Conservation (phyloP, 345 rosid genomes). For the Eucalyptus marginata region DNA sequence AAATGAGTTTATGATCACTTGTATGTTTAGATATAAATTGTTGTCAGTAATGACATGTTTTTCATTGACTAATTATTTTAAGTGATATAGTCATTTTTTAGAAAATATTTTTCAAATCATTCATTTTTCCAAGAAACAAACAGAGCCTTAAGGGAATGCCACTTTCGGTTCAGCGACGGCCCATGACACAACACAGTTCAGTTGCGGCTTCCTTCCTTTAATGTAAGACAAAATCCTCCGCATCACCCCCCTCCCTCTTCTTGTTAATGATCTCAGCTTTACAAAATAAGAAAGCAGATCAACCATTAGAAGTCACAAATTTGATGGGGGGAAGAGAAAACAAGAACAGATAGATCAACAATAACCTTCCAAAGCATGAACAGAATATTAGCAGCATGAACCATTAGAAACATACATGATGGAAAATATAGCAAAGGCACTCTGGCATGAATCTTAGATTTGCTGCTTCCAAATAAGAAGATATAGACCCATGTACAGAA, state of each 20-base stretch:
- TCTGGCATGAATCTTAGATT: constrained; percentile 99
- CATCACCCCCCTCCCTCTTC: too few relatives aligned
- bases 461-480: constrained; percentile 98
- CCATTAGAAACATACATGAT: constrained; percentile 58
- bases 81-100: too few relatives aligned
- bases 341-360: not conserved
- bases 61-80: too few relatives aligned
- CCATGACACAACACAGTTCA: not conserved
- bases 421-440: constrained; percentile 95
- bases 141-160: too few relatives aligned
- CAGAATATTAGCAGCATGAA: not conserved
- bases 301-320: not conserved
- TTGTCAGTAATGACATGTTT: too few relatives aligned
- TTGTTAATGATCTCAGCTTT: not conserved
- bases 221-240: too few relatives aligned
- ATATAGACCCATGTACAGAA: constrained; percentile 86
- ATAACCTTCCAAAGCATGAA: not conserved
- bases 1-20: not conserved
- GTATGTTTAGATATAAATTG: too few relatives aligned
- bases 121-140: too few relatives aligned
- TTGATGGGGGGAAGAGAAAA: not conserved
- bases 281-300: too few relatives aligned
- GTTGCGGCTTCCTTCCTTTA: too few relatives aligned
- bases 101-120: too few relatives aligned
- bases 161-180: not conserved